These are phyloP conservation scores for Aspergillus sp. DNA, from an alignment of 2,329 filamentous ascomycete species.

Conservation along the genomic window DNA sequence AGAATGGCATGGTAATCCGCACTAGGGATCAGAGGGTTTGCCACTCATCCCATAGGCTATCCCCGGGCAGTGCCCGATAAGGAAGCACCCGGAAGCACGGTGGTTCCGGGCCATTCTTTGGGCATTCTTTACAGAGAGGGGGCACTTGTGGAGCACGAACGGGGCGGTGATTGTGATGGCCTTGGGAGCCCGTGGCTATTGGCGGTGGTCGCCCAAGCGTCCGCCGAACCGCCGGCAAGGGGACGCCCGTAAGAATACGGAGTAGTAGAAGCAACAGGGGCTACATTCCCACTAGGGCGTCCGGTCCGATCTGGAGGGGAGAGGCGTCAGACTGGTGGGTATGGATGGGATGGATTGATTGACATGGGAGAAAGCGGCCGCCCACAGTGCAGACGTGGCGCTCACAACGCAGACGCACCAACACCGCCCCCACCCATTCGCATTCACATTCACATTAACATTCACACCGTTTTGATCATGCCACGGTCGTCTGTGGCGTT, in stretches of 20 bases:
- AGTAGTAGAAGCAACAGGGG: not conserved
- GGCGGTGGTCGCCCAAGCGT: not conserved
- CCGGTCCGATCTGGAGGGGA: not conserved
- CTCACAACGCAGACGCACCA: not conserved
- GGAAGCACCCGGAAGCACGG: too few relatives aligned
- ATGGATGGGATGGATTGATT: not conserved
- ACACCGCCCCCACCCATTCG: not conserved
- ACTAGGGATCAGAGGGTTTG: too few relatives aligned
- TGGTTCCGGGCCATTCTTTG: too few relatives aligned
- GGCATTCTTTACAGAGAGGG: not conserved
- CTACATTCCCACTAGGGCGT: constrained; percentile 21
- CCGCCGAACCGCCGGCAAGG: not conserved
- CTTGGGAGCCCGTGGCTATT: too few relatives aligned
- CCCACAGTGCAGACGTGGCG: constrained; percentile 4
- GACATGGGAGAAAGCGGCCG: not conserved
- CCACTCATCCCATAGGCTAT: too few relatives aligned
- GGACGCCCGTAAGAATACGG: not conserved
- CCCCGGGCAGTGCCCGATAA: too few relatives aligned
- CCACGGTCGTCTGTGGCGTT: too few relatives aligned
- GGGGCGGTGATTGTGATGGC: not conserved
- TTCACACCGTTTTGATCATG: not conserved
- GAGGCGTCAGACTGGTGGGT: not conserved
- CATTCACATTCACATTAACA: not conserved
- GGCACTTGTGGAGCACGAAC: not conserved
- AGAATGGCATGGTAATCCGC: too few relatives aligned